A percentile compares a stretch with the other conserved stretches of the same genome.
These are phyloP conservation scores for Ambrosiella xylebori DNA, from an alignment of 2,329 filamentous ascomycete species.

Conservation along the genomic window DNA sequence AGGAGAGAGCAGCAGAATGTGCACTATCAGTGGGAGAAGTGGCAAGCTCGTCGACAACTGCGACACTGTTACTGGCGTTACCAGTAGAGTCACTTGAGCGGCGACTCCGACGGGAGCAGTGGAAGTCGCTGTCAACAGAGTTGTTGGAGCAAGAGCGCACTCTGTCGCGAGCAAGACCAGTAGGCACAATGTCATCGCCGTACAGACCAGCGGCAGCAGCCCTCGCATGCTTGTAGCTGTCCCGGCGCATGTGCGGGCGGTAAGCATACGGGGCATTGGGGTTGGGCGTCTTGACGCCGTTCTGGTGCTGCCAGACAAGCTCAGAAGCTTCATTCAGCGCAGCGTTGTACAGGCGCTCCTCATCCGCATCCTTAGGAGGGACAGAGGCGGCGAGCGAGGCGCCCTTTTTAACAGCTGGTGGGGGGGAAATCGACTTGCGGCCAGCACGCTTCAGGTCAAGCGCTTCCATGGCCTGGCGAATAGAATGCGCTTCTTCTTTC, in stretches of 20 bases:
- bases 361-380: constrained; percentile 31
- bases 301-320: constrained; percentile 59
- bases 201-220: constrained; percentile 39
- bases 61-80: background rate
- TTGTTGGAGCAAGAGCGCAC: constrained; percentile 34
- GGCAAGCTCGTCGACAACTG: constrained; percentile 6
- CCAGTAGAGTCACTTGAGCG: constrained; percentile 6
- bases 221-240: constrained; percentile 53
- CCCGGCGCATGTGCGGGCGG: constrained; percentile 48
- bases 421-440: constrained; percentile 14
- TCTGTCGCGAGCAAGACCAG: constrained; percentile 28
- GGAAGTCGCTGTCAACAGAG: constrained; percentile 31
- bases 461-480: constrained; percentile 57
- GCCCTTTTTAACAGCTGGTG: constrained; percentile 10
- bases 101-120: constrained; percentile 3
- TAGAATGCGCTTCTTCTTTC: constrained; percentile 54
- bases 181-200: constrained; percentile 28
- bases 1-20: background rate
- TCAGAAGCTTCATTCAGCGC: constrained; percentile 64
- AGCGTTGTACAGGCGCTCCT: constrained; percentile 46
- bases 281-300: constrained; percentile 29
- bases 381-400: constrained; percentile 12
- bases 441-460: constrained; percentile 38
- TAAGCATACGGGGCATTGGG: constrained; percentile 52
- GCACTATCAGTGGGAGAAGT: constrained; percentile 5